Base-by-base conservation (phyloP, 495 filamentous ascomycete species). In the Staphylotrichum tortipilum region DNA sequence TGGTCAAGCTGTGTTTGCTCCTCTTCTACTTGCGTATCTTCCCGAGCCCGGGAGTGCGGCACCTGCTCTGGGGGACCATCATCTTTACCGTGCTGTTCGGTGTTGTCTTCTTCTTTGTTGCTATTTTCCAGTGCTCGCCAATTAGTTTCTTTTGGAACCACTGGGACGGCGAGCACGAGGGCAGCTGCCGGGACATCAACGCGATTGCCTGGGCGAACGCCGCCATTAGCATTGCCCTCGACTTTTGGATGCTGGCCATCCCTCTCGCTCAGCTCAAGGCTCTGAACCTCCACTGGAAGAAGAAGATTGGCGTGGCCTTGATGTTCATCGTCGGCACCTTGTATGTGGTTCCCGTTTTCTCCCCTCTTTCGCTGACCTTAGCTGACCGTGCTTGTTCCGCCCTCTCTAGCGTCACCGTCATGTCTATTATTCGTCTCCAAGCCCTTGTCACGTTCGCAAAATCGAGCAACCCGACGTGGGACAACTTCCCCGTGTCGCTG, bases 251-350 rank as follows among this genome's bases (percentile, higher is more conserved):
- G 42, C 30, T 55, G 30, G 47, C 35, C 10, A 51, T 55, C 10
- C 53, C 53, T 11, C 31, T 55, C 4, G 18, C 22, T 31, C 42
- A 50, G 42, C 42, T 72, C 15, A 57, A 60, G 34, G 35, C 37
- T 15, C 49, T 72, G 29, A 63, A 67, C 22, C 40, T 66, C 14
- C 51, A 59, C 43, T 57, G 57, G 57, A 64, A 61, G 52, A 69
- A 68, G 52, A 68, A 62, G 58, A 47, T 68, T 31, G 53, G 53
- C 42, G 51, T 64, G 7, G 40, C 24, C 4, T 10, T 69, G 19
- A 69, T 72, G 67, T 70, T 72, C 47, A 43, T 52, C 26, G 51
- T 70, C 12, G 68, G 68, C n/a, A 59, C 60, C n/a, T 56, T 61
- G 68, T 71, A 49, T 43, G 63, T 59, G 23, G 7, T 0, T 9